phyloP scores from a whole-genome alignment of 2,329 filamentous ascomycete genomes.

The Fusarium sp. region DNA sequence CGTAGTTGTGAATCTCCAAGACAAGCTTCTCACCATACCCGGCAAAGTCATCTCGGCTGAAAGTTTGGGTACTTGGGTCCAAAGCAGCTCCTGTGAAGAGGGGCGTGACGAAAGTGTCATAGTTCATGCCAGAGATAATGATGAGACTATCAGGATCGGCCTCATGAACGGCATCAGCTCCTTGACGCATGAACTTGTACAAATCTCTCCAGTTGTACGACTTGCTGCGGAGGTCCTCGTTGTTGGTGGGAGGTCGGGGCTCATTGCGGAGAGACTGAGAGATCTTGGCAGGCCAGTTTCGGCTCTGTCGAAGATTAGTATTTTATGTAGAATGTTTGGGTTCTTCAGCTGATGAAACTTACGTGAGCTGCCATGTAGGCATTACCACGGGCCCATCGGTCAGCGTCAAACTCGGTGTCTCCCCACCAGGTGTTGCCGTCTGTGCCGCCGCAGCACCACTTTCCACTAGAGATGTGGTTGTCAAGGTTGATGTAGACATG shows the following conservation, averaged over 20 bases:
- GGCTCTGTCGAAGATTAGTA: not conserved
- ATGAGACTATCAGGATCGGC: conserved; percentile 66
- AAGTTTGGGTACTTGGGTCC: conserved; percentile 58
- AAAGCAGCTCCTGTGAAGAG: conserved; percentile 62
- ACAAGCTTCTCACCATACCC: conserved; percentile 65
- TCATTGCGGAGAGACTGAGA: conserved; percentile 61
- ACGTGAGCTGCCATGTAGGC: conserved; percentile 71
- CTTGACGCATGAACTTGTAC: conserved; percentile 63
- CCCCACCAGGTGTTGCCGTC: conserved; percentile 73
- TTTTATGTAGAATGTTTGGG: no score
- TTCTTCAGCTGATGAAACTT: conserved; percentile 31
- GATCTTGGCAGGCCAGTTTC: conserved; percentile 43
- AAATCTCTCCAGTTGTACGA: conserved; percentile 68
- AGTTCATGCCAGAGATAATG: conserved; percentile 69
- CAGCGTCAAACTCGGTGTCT: conserved; percentile 67
- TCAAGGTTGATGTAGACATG: conserved; percentile 70
- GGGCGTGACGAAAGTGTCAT: conserved; percentile 66
- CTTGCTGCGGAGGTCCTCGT: conserved; percentile 41
- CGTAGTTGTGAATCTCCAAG: conserved; percentile 72
- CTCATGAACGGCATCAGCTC: conserved; percentile 61
- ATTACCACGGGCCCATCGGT: conserved; percentile 71
- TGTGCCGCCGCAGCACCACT: conserved; percentile 67
- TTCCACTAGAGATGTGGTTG: conserved; percentile 69
- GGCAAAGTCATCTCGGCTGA: conserved; percentile 59
- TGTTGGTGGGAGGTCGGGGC: conserved; percentile 57